Evolutionary conservation across 257 asterid genomes (phyloP).

Genomic region (Vinca minor): DNA sequence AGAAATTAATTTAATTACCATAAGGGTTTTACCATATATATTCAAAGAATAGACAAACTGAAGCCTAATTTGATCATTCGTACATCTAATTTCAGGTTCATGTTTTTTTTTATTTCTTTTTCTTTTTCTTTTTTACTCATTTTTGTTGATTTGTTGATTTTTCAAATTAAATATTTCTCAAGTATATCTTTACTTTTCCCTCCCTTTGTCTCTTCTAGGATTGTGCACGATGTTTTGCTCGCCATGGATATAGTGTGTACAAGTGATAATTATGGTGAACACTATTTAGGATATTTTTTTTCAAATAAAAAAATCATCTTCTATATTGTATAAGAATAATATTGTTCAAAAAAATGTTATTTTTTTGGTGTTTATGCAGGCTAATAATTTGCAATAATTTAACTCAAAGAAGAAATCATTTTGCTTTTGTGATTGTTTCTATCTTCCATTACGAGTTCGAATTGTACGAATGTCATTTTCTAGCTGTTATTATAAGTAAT

Average conservation of each 20-base stretch:
- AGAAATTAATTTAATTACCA: neutral
- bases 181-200: conserved; percentile 29
- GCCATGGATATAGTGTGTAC: conserved; percentile 7
- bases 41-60: neutral
- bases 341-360: neutral
- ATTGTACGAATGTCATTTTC: neutral
- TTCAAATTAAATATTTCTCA: conserved; percentile 16
- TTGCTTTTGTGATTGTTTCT: neutral
- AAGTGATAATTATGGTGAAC: neutral
- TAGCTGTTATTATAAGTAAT: neutral
- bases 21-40: neutral
- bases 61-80: neutral
- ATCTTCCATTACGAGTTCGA: neutral
- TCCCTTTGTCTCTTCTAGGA: conserved; percentile 45
- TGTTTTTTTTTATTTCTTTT: neutral
- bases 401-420: neutral
- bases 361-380: neutral
- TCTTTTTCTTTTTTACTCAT: neutral
- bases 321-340: too few relatives aligned
- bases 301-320: too few relatives aligned
- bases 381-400: neutral
- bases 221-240: conserved; percentile 53
- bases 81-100: neutral
- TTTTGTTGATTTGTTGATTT: conserved; percentile 12
- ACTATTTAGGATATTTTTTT: conserved; percentile 1